These are phyloP conservation scores for maize (Zea mays) DNA, from an alignment of 176 grass and related monocot species.

Conservation along the genomic window DNA sequence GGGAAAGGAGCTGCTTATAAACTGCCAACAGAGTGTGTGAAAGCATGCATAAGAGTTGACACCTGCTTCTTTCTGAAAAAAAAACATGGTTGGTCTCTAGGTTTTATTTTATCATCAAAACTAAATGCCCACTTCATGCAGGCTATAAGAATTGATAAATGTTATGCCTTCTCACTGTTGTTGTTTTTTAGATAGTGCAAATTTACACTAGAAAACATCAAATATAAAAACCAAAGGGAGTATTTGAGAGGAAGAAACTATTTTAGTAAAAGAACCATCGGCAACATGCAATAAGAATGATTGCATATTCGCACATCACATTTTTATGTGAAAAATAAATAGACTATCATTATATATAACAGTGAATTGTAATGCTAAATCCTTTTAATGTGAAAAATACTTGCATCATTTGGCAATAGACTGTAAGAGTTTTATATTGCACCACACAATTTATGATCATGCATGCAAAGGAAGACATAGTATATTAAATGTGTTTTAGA, in stretches of 20 bases:
- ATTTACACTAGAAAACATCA: no score
- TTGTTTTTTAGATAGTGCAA: not conserved
- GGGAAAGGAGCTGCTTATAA: no score
- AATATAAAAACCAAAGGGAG: not conserved
- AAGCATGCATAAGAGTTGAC: slow-evolving; percentile 57
- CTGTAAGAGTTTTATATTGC: not conserved
- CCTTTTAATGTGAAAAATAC: not conserved
- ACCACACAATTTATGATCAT: not conserved
- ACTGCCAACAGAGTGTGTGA: slow-evolving; percentile 27
- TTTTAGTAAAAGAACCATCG: not conserved
- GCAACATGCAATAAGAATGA: not conserved
- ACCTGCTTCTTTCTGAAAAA: slow-evolving; percentile 36
- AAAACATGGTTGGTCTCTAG: slow-evolving; percentile 2
- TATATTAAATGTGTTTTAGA: no score
- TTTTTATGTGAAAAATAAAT: not conserved
- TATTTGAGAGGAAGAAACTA: not conserved
- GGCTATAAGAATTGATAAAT: not conserved
- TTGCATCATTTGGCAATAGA: not conserved
- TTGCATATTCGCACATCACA: no score
- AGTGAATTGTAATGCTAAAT: not conserved
- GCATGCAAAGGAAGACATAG: not conserved
- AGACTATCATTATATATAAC: not conserved
- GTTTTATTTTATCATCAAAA: slow-evolving; percentile 35
- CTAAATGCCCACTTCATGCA: slow-evolving; percentile 22
- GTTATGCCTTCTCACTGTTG: not conserved